Evolutionary conservation across 371 early-diverging fungal species (phyloP), one percentile per base, ranked within the genome.

Genomic region (Mortierella sp.): DNA sequence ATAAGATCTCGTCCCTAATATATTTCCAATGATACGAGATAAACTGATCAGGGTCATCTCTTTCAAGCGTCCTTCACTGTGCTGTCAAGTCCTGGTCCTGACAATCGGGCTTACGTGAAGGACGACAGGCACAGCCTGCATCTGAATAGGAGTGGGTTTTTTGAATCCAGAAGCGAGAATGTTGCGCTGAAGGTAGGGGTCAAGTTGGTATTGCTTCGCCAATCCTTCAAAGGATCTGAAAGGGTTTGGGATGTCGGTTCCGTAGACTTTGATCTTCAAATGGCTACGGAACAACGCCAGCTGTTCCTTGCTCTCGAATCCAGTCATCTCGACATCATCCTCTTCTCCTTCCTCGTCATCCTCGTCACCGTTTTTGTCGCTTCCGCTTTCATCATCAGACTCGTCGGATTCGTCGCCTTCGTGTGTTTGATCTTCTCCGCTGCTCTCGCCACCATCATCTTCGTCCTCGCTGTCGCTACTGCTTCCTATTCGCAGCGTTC

Each of bases 131-230:
- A 96, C 90, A 1, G 95, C 86, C 82, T 95, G 95, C 92, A 94
- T 94, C 72, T 98, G 98, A 68, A 99, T 96, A 1, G 99, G 93
- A 21, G 99, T 99, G 9, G 97, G 96, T n/a, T 85, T 83, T n/a
- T 81, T 83, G 73, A 92, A 96, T 31, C 90, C 89, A 34, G 79
- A 78, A 12, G 76, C 81, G 46, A 68, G 71, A 43, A 94, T 72
- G 69, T 94, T 95, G 45, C 86, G 86, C 43, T 82, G 79, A 13
- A 96, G 83, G 62, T 82, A 89, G 18, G 85, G 82, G 30, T 86
- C 84, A 42, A 95, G 72, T n/a, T 84, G 71, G 81, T 92, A 94
- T 61, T 89, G 87, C 18, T 87, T 78, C 47, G 84, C 85, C 48
- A 98, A 84, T 67, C 93, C 93, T 30, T 82, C 82, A 71, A 97